Evolutionary conservation across 1,284 basidiomycete species (phyloP).

Genomic region (Wallemia hederae): DNA sequence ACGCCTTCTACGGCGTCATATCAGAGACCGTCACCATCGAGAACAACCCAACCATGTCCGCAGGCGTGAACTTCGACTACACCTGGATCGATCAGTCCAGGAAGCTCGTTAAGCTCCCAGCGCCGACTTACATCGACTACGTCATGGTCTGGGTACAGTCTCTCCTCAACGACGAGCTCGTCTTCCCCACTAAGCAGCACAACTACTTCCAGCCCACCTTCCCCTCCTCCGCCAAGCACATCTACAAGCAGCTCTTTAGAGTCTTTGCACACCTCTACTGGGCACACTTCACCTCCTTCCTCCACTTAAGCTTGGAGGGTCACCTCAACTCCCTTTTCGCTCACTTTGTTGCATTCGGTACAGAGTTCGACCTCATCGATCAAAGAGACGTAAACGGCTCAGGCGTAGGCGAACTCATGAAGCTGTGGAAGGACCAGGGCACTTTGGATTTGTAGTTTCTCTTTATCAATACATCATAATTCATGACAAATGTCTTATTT

Average conservation of each 20-base stretch:
- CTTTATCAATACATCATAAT: background rate
- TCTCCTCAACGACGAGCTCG: slow-evolving; percentile 62
- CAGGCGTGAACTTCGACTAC: slow-evolving; percentile 68
- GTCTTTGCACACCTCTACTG: slow-evolving; percentile 97
- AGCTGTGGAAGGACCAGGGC: background rate
- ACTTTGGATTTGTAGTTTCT: background rate
- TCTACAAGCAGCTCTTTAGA: slow-evolving; percentile 84
- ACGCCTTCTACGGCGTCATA: slow-evolving; percentile 86
- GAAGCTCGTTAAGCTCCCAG: slow-evolving; percentile 71
- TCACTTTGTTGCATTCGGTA: slow-evolving; percentile 69
- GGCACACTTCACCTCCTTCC: slow-evolving; percentile 63
- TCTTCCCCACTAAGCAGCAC: slow-evolving; percentile 58
- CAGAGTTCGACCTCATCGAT: slow-evolving; percentile 49
- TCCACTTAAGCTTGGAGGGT: slow-evolving; percentile 79
- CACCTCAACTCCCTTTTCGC: slow-evolving; percentile 97
- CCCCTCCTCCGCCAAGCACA: slow-evolving; percentile 74
- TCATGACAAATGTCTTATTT: background rate
- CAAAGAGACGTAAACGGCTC: slow-evolving; percentile 39
- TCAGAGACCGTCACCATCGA: slow-evolving; percentile 79
- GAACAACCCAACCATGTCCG: slow-evolving; percentile 75
- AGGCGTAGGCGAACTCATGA: background rate
- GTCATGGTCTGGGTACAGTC: slow-evolving; percentile 98
- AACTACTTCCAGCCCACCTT: slow-evolving; percentile 57
- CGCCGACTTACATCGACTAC: slow-evolving; percentile 93
- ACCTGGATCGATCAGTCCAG: slow-evolving; percentile 93